These are phyloP conservation scores for Aspergillus sp. DNA, from an alignment of 2,329 filamentous ascomycete species.

Conservation along the genomic window DNA sequence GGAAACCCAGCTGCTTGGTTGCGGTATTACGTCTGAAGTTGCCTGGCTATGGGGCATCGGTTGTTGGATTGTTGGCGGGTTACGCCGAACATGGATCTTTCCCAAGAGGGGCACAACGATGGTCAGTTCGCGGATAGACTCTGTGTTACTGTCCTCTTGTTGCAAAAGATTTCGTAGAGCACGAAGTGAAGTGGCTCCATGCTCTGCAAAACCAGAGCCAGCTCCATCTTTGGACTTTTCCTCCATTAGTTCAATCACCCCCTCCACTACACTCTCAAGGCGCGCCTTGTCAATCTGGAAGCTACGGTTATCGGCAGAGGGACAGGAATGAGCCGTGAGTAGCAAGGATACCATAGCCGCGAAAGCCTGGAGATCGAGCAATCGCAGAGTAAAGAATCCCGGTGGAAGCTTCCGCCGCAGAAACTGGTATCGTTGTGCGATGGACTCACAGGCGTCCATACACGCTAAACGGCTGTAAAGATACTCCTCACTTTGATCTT, in stretches of 20 bases:
- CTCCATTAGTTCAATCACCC: constrained; percentile 13
- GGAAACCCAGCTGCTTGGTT: neutral
- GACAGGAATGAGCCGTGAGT: constrained; percentile 11
- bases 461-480: constrained; percentile 18
- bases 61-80: neutral
- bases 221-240: constrained; percentile 6
- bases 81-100: constrained; percentile 20
- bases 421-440: constrained; percentile 13
- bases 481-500: constrained; percentile 11
- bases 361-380: constrained; percentile 20
- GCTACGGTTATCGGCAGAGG: constrained; percentile 5
- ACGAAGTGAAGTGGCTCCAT: constrained; percentile 10
- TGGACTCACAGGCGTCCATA: constrained; percentile 18
- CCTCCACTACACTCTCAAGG: constrained; percentile 1
- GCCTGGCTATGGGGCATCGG: neutral
- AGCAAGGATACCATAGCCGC: constrained; percentile 15
- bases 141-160: constrained; percentile 3
- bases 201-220: constrained; percentile 11
- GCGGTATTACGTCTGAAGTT: neutral
- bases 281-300: constrained; percentile 12
- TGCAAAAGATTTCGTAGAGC: constrained; percentile 13
- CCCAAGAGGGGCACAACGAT: constrained; percentile 19
- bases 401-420: constrained; percentile 14
- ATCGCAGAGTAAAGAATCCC: constrained; percentile 14
- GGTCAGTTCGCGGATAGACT: constrained; percentile 7